Conservation (phyloP, 495 filamentous ascomycete genomes). For the Neurospora sp. region DNA sequence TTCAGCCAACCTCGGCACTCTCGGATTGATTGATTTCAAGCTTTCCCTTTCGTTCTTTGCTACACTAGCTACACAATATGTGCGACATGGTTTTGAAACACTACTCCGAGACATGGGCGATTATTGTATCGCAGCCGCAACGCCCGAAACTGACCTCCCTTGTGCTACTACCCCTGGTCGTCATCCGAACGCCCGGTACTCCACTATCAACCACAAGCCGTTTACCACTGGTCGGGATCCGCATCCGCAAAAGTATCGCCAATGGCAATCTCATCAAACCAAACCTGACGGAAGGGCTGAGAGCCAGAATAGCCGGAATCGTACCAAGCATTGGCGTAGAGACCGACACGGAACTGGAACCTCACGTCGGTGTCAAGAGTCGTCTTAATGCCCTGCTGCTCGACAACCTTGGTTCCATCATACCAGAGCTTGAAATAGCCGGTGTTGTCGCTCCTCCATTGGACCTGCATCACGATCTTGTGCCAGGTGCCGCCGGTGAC, state of each 20-base stretch:
- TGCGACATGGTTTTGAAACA: not conserved
- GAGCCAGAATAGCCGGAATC: slow-evolving; percentile 35
- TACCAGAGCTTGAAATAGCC: slow-evolving; percentile 43
- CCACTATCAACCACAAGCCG: not conserved
- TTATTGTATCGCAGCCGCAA: not conserved
- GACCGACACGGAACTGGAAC: slow-evolving; percentile 45
- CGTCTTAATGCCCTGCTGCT: slow-evolving; percentile 32
- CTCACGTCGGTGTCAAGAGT: slow-evolving; percentile 33
- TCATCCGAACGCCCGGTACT: not conserved
- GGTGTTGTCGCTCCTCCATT: slow-evolving; percentile 37
- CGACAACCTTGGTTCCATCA: slow-evolving; percentile 39
- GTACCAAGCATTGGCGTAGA: slow-evolving; percentile 50
- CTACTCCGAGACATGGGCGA: not conserved
- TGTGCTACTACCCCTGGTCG: not conserved
- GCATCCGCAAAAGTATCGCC: slow-evolving; percentile 41
- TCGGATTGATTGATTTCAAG: not conserved
- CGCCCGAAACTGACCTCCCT: not conserved
- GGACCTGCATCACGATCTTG: slow-evolving; percentile 36
- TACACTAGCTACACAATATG: not conserved
- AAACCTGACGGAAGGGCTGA: slow-evolving; percentile 40
- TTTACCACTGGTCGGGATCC: slow-evolving; percentile 16
- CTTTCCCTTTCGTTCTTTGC: not conserved
- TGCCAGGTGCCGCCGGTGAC: slow-evolving; percentile 42
- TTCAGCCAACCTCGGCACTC: not conserved
- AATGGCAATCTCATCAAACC: slow-evolving; percentile 44